Percentiles rank a stretch among this genome's conserved stretches.
Evolutionary conservation across 108 stramenopile genomes (phyloP).

Genomic region (Skeletonema tropicum): DNA sequence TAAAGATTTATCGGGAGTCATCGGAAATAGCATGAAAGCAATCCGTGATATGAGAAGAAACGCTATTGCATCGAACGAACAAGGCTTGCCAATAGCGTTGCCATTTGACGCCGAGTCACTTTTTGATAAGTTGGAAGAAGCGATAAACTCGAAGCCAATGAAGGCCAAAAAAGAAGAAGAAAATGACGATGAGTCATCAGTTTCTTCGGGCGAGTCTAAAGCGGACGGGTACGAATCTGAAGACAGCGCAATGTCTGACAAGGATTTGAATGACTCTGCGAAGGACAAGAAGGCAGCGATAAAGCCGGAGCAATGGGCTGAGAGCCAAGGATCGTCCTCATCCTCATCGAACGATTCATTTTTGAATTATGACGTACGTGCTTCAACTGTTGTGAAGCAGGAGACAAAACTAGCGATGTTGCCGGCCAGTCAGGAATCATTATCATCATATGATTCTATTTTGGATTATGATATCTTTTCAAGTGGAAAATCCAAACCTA

Average conservation of each 20-base stretch:
- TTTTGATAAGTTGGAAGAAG: neutral
- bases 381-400: too few species aligned
- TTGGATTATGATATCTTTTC: slow-evolving; percentile 4
- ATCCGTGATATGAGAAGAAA: slow-evolving; percentile 15
- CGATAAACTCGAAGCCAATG: neutral
- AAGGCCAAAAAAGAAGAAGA: neutral
- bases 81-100: neutral
- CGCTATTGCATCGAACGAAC: neutral
- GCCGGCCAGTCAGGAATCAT: neutral
- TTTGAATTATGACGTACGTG: neutral
- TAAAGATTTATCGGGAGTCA: slow-evolving; percentile 39
- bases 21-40: slow-evolving; percentile 29
- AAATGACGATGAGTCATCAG: neutral
- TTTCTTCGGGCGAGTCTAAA: neutral
- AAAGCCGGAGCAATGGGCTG: neutral
- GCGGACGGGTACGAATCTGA: neutral
- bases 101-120: neutral
- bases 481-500: neutral
- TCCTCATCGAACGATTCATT: neutral
- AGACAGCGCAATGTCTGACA: neutral
- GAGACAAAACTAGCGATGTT: too few species aligned
- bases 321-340: neutral
- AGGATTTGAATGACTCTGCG: neutral
- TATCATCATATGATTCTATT: neutral
- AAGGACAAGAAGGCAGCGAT: neutral